Conservation (phyloP, 2,329 filamentous ascomycete species). For the Bipolaris bicolor region DNA sequence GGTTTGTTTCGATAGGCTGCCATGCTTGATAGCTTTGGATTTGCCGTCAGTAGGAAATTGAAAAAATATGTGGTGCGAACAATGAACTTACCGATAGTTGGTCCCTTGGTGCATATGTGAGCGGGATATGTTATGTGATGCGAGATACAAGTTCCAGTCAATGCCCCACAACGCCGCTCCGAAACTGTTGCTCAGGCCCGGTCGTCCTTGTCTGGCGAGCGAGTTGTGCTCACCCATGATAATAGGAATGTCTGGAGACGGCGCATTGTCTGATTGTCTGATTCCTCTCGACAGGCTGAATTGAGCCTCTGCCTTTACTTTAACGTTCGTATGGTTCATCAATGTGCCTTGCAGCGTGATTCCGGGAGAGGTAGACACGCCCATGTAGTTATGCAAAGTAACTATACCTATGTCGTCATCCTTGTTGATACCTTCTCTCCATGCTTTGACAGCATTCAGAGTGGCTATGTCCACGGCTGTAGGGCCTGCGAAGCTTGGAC, state of each 20-base stretch:
- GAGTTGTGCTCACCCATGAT: conserved; percentile 68
- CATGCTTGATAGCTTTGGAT: conserved; percentile 49
- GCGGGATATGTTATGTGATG: conserved; percentile 61
- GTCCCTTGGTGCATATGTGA: conserved; percentile 70
- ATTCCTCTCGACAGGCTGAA: conserved; percentile 55
- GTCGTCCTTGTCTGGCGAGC: conserved; percentile 65
- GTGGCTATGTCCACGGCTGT: conserved; percentile 1
- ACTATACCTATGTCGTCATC: conserved; percentile 57
- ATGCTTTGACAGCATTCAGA: neutral
- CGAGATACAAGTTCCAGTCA: conserved; percentile 66
- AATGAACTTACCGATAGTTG: conserved; percentile 62
- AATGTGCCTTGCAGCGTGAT: conserved; percentile 68
- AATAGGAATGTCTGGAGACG: conserved; percentile 53
- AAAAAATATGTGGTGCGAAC: neutral
- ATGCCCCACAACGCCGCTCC: conserved; percentile 70
- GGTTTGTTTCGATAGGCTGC: conserved; percentile 63
- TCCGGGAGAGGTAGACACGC: conserved; percentile 61
- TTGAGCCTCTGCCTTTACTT: conserved; percentile 17
- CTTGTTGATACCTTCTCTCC: neutral
- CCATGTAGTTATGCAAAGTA: conserved; percentile 68
- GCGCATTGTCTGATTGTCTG: conserved; percentile 52
- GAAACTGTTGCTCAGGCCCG: conserved; percentile 69
- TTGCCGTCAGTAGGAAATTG: neutral
- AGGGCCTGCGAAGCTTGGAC: conserved; percentile 10
- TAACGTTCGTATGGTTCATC: conserved; percentile 66